These are phyloP conservation scores for Lepidium campestre DNA, from an alignment of 441 rosid species.

Conservation along the genomic window DNA sequence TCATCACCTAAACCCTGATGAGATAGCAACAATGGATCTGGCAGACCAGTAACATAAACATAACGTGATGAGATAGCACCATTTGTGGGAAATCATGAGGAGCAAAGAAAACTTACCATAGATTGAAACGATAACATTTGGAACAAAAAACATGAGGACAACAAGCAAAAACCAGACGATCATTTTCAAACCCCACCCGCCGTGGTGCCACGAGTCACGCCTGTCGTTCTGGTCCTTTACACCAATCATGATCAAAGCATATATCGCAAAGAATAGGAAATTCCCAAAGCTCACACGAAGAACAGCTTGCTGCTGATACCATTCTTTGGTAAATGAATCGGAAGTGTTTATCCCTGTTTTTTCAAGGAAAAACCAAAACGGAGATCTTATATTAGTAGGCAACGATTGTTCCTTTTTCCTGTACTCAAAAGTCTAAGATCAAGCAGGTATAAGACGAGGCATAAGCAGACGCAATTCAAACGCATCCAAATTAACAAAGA, in stretches of 20 bases:
- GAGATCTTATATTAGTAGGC: neutral
- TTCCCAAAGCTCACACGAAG: slow-evolving; percentile 96
- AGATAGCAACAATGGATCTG: neutral
- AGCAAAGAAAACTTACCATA: slow-evolving; percentile 53
- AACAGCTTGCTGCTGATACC: slow-evolving; percentile 88
- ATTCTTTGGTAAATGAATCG: slow-evolving; percentile 55
- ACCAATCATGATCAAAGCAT: slow-evolving; percentile 88
- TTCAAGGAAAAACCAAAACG: neutral
- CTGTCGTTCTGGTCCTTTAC: slow-evolving; percentile 87
- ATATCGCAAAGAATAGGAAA: slow-evolving; percentile 65
- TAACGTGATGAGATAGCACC: neutral
- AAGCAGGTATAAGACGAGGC: neutral
- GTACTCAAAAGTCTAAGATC: neutral
- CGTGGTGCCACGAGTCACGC: slow-evolving; percentile 96
- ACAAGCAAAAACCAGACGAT: slow-evolving; percentile 75
- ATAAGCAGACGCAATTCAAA: neutral
- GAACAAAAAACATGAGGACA: slow-evolving; percentile 90
- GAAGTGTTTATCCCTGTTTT: slow-evolving; percentile 75
- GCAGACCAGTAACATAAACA: neutral
- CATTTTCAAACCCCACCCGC: slow-evolving; percentile 91
- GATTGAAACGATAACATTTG: slow-evolving; percentile 56
- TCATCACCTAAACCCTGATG: neutral
- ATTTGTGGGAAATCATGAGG: neutral
- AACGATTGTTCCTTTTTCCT: neutral
- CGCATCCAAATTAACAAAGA: neutral